Conservation (phyloP, 2,329 filamentous ascomycete species). For the Penicillium brevicompactum region DNA sequence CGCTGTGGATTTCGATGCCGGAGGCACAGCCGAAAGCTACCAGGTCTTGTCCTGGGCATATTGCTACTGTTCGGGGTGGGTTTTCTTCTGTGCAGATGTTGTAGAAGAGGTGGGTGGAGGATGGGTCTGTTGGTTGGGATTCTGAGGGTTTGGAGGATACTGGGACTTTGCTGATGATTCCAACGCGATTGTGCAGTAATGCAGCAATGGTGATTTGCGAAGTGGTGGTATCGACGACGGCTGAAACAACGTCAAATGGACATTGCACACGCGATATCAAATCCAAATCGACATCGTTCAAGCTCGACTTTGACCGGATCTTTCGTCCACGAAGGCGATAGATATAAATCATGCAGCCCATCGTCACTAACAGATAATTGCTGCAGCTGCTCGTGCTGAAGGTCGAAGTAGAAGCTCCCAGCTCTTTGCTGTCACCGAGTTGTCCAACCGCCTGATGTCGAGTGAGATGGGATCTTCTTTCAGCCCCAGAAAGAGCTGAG, state of each 20-base stretch:
- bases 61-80: constrained; percentile 65
- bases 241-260: constrained; percentile 58
- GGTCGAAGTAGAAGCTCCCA: constrained; percentile 36
- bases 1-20: constrained; percentile 66
- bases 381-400: constrained; percentile 62
- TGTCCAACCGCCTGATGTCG: constrained; percentile 18
- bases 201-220: constrained; percentile 59
- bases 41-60: constrained; percentile 66
- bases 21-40: constrained; percentile 66
- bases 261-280: constrained; percentile 59
- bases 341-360: constrained; percentile 58
- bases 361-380: constrained; percentile 58
- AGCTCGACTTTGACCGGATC: constrained; percentile 21
- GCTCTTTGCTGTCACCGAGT: constrained; percentile 7
- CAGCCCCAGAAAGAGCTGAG: constrained; percentile 22
- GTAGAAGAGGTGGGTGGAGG: constrained; percentile 48
- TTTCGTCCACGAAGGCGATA: constrained; percentile 49
- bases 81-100: constrained; percentile 63
- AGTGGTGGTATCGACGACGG: constrained; percentile 65
- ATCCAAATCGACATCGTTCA: constrained; percentile 36
- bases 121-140: constrained; percentile 27
- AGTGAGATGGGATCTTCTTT: constrained; percentile 10
- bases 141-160: background rate
- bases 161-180: constrained; percentile 60
- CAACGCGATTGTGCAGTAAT: constrained; percentile 61